These are phyloP conservation scores for Pseudozyma thailandica DNA, from an alignment of 1,284 basidiomycete species.

Conservation along the genomic window DNA sequence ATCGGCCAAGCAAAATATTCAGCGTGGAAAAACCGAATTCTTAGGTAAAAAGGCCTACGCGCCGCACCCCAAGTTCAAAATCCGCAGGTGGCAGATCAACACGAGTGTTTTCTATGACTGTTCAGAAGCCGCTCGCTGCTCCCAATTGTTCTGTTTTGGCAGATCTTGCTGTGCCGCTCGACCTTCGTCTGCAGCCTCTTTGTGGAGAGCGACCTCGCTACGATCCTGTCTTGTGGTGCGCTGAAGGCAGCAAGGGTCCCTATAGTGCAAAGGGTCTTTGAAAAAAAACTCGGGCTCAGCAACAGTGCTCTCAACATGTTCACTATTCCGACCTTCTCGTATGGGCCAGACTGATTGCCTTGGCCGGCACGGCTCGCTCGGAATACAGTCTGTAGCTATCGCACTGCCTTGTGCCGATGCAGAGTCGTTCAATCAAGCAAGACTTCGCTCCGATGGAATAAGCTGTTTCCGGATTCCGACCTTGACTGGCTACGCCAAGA, in stretches of 20 bases:
- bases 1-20: neutral
- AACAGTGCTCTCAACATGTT: too few species aligned
- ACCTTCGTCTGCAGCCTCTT: neutral
- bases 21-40: neutral
- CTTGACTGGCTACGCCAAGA: slow-evolving; percentile 10
- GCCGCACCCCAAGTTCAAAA: too few species aligned
- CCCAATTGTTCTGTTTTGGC: neutral
- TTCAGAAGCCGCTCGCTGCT: neutral
- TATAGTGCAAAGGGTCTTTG: too few species aligned
- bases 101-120: neutral
- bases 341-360: too few species aligned
- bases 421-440: too few species aligned
- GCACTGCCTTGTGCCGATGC: too few species aligned
- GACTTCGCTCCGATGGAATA: neutral
- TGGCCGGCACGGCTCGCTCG: too few species aligned
- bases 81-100: neutral
- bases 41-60: neutral
- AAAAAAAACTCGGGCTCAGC: too few species aligned
- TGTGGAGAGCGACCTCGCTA: neutral
- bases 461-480: slow-evolving; percentile 11
- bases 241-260: too few species aligned
- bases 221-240: too few species aligned
- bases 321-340: too few species aligned
- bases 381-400: too few species aligned
- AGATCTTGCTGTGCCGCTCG: slow-evolving; percentile 7